Evolutionary conservation across 257 asterid species (phyloP), one percentile per base, ranked within the genome.

Genomic region (Penstemon barbatus): DNA sequence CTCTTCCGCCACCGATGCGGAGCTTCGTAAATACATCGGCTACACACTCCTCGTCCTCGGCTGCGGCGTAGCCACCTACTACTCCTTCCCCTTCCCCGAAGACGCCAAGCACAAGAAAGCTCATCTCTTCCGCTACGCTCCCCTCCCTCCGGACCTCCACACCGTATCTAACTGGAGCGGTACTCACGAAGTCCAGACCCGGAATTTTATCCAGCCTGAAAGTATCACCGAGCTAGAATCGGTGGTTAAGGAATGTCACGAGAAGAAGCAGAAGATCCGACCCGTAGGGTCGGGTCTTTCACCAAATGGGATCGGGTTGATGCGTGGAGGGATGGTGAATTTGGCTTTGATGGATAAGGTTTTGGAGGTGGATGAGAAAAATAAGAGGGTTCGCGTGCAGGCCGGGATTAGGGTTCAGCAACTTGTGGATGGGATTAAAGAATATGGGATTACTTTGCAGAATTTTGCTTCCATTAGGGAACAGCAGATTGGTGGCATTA

Each of bases 351-450:
- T 93, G 99, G 99, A 93, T 78, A 67, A 63, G 87, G 95, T 94
- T 50, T 73, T 94, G 91, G 95, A 85, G 75, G 99, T 94, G 79
- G 97, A 94, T 74, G 74, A 75, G 86, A 89, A 81, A 74, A 91
- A 66, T 65, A 90, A 85, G 82, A 80, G 83, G 84, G 99, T 94
- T 43, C 82, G 80, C n/a, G 99, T 90, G 5, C 84, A 89, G 80
- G 96, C 99, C 1, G 99, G 99, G 71, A 91, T 87, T 48, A 80
- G 97, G 80, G 99, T 93, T 78, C 99, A 90, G 86, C 83, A 89
- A 81, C 95, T 90, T 62, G 97, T 93, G 44, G 97, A 93, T 83
- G 96, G 85, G 79, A 84, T 90, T 68, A 87, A 93, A 70, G 91
- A 89, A 4, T 66, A 78, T 77, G 96, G 96, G 45, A 80, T 93